Base-by-base conservation (phyloP, 768 basidiomycete genomes). In the Crucibulum laeve region DNA sequence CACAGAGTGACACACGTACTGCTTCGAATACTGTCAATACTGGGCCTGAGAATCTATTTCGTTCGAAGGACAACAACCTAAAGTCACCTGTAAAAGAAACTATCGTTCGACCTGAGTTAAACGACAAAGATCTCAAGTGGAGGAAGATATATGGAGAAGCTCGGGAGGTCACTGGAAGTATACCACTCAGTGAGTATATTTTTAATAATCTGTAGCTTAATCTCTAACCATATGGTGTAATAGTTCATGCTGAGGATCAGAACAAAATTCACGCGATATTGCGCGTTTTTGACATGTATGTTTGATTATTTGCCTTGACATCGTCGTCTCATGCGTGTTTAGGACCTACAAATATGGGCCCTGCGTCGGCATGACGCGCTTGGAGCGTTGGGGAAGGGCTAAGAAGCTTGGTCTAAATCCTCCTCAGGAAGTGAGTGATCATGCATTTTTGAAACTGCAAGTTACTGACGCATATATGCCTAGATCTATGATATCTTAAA, bases 381-480 rank as follows among this genome's bases (percentile, higher is more conserved):
- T 95, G 11, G 81, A 93, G 48, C 73, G 94, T 28, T 97, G 92
- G 91, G 79, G 93, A 56, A 74, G 93, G 38, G 94, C 94, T 0
- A 60, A 82, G 21, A 72, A 74, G 7, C 69, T 94, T 35, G 91
- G 91, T 2, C 67, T 96, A 15, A 71, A 83, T 37, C 94, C 93
- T 11, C 92, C 91, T 3, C 49, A 57, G 13, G 88, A 91, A 72
- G 91, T 87, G 52, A 45, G 78, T 43, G 28, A 23, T 5, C n/a
- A 1, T 3, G 23, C 6, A 6, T 32, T 22, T 26, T 24, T 32
- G 30, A 40, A 5, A 19, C 28, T 26, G 40, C 5, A 10, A 22
- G 17, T 6, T 32, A 5, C 25, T 19, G n/a, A 7, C 15, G 7
- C 22, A 6, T 11, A 8, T 37, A 8, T 37, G 14, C 18, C 24